Base-by-base conservation (phyloP, 1,139 yeast species). In the Trichomonascaceae sp. region DNA sequence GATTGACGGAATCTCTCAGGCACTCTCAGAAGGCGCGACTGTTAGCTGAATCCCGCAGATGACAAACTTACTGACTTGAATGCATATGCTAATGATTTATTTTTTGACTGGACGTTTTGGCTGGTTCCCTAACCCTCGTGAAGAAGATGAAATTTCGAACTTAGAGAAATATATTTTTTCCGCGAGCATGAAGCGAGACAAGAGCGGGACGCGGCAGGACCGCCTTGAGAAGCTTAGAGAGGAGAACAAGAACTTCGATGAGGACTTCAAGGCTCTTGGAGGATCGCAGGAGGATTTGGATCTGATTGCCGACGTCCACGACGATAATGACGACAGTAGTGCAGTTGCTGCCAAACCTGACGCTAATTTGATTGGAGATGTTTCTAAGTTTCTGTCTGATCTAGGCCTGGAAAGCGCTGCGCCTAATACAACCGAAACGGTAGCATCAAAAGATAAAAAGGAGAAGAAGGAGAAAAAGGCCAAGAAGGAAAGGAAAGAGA, bases 231-330 rank as follows among this genome's bases (percentile, higher is more conserved):
- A n/a, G n/a, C n/a, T n/a, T n/a, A n/a, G n/a, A n/a, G n/a, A n/a
- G n/a, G n/a, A n/a, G n/a, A n/a, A n/a, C n/a, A n/a, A n/a, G n/a
- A 20, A 20, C 11, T 20, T 20, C 11, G 6, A 6, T 20, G 23
- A 40, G 32, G 56, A 48, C 26, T 38, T 52, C 29, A 44, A 42
- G 30, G 68, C 68, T 4, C 57, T 77, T 16, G 87, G 87, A 16
- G 89, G 85, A 6, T 62, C 76, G 14, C 78, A 73, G 42, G 82
- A 67, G 18, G 87, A 77, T 50, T 52, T 77, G 31, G 65, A 62
- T 22, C 55, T 77, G 38, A 46, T 78, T 16, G 60, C 62, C 13
- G 74, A 65, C 13, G 48, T 80, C 6, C 60, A 50, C 27, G 60
- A 53, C 13, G 87, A 75, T 38, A 56, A 60, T 27, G 60, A 57